Base-by-base conservation (phyloP, 169 alveolate species). In the Babesia bigemina region DNA sequence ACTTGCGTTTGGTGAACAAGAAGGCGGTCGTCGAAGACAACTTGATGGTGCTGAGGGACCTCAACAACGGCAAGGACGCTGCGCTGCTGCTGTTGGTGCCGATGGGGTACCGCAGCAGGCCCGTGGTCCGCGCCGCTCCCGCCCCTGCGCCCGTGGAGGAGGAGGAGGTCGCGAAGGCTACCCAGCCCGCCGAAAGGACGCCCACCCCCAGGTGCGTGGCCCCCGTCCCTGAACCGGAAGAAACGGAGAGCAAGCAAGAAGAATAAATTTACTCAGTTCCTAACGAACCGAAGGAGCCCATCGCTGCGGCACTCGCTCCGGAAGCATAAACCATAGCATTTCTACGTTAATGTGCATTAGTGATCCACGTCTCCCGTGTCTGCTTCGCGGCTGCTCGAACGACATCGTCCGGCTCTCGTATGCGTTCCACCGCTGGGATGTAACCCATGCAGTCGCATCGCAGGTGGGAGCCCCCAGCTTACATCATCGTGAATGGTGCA, bases 31-130 rank as follows among this genome's bases (percentile, higher is more conserved):
- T 67, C 55, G 76, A 67, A 21, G 76, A 67, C 42, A 58, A 67
- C 76, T 65, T 67, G 14, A 52, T 29, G 65, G 66, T 12, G 50
- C n/a, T 67, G 17, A 67, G 50, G 56, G 76, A 67, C 36, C n/a
- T 67, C 12, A 67, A 67, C 65, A 45, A 50, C 26, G 76, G 65
- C 39, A 50, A 67, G 10, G 66, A 50, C 42, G n/a, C 53, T 11
- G 3, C 63, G 33, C 33, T 67, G 29, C 9, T 55, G 19, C 76
- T 67, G 2, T 52, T 49, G 76, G 47, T 67, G 63, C 76, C 76
- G 17, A 13, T 28, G 16, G 29, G 21, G 24, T 67, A 36, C 53
- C 19, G 44, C 16, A 45, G 6, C n/a, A 66, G 63, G 3, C 59
- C 69, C 39, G 39, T 12, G 17, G 17, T 13, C 7, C 28, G 24